phyloP scores from a whole-genome alignment of 805 yeast genomes.

The Sugiyamaella smithiae region DNA sequence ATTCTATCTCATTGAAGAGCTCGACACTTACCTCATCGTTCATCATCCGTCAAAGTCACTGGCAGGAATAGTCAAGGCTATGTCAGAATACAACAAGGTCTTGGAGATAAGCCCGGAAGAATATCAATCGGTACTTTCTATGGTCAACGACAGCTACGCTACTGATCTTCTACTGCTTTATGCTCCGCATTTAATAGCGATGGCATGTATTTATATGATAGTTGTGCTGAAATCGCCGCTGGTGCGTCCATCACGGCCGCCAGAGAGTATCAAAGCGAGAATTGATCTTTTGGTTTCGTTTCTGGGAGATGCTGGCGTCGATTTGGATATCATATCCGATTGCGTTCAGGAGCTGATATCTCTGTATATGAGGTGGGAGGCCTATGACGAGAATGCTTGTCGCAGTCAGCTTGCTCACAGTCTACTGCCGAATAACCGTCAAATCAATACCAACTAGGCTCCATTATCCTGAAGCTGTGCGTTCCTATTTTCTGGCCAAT shows the following conservation, averaged over 20 bases:
- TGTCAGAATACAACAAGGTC: constrained; percentile 46
- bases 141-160: constrained; percentile 83
- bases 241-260: constrained; percentile 32
- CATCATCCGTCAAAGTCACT: constrained; percentile 42
- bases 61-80: constrained; percentile 43
- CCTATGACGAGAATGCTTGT: constrained; percentile 55
- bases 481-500: too few species aligned
- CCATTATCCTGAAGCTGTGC: too few species aligned
- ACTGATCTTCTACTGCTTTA: constrained; percentile 79
- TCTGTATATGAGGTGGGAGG: constrained; percentile 80
- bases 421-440: constrained; percentile 7
- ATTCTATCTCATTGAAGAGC: constrained; percentile 86
- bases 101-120: constrained; percentile 48
- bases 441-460: neutral
- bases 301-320: constrained; percentile 71
- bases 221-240: constrained; percentile 48
- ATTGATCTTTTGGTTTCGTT: constrained; percentile 60
- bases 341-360: constrained; percentile 82
- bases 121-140: constrained; percentile 82
- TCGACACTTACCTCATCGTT: constrained; percentile 44
- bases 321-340: constrained; percentile 72
- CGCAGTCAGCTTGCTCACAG: constrained; percentile 14
- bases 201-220: constrained; percentile 77
- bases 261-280: constrained; percentile 39
- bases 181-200: constrained; percentile 88